phyloP scores from a whole-genome alignment of 139 green algal species.

The Chlamydomonas eustigma region DNA sequence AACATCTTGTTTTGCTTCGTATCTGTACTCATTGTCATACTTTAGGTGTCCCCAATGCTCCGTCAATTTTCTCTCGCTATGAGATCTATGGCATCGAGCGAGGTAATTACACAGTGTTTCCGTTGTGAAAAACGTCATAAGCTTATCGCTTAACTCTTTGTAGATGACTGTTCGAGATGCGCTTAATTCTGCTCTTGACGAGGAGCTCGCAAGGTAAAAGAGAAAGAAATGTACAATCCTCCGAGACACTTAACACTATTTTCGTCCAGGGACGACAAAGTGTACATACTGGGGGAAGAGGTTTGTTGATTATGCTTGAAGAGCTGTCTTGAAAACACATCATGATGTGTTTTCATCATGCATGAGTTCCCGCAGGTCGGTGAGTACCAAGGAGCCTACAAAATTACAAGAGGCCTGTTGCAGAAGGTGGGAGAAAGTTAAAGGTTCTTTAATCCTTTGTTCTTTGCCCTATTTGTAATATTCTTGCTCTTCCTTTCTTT shows the following conservation, averaged over 20 bases:
- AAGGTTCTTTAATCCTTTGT: background rate
- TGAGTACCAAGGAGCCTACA: conserved; percentile 97
- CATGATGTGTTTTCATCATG: background rate
- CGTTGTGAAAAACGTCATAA: background rate
- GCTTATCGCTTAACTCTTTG: background rate
- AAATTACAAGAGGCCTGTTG: conserved; percentile 35
- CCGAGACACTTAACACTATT: background rate
- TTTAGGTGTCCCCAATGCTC: too few species aligned
- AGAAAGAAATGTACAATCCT: too few species aligned
- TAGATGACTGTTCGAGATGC: conserved; percentile 96
- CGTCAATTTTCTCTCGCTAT: too few species aligned
- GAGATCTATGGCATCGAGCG: background rate
- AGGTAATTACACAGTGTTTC: background rate
- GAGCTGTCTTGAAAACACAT: background rate
- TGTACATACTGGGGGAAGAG: conserved; percentile 98
- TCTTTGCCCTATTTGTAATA: conserved; percentile 26
- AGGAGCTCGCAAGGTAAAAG: conserved; percentile 81
- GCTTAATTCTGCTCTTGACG: conserved; percentile 93
- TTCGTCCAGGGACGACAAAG: conserved; percentile 68
- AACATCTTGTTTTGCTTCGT: too few species aligned
- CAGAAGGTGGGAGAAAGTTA: conserved; percentile 1
- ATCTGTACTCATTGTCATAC: too few species aligned
- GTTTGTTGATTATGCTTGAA: conserved; percentile 40
- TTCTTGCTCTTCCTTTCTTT: conserved; percentile 61
- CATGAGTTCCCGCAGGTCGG: conserved; percentile 62